A percentile compares a stretch with the other conserved stretches of the same genome.
These are phyloP conservation scores for Nemania sp. DNA, from an alignment of 2,329 filamentous ascomycete species.

Conservation along the genomic window DNA sequence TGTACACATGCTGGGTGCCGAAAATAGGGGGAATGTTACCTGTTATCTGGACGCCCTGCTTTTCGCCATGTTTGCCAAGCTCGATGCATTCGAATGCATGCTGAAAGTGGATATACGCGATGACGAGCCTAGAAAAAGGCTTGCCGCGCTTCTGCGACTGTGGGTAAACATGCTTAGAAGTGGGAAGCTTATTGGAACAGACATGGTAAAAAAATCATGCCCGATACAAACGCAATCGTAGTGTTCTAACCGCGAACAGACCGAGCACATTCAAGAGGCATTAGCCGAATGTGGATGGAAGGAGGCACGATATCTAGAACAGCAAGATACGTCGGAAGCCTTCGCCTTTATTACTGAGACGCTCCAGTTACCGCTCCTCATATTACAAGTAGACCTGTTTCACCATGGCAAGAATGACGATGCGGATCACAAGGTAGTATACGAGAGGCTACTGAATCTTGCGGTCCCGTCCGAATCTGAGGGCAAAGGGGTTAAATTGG, in stretches of 20 bases:
- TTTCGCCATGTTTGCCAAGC: constrained; percentile 92
- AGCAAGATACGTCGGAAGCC: constrained; percentile 95
- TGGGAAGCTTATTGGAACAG: constrained; percentile 81
- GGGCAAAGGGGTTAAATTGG: constrained; percentile 73
- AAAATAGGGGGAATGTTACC: constrained; percentile 85
- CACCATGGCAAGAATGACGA: constrained; percentile 84
- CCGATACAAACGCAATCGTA: neutral
- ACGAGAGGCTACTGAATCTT: constrained; percentile 87
- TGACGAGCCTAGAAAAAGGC: constrained; percentile 69
- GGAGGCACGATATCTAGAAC: constrained; percentile 74
- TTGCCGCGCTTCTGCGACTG: constrained; percentile 78
- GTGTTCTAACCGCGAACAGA: constrained; percentile 54
- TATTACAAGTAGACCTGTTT: constrained; percentile 91
- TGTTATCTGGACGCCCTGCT: constrained; percentile 91
- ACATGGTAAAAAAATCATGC: constrained; percentile 64
- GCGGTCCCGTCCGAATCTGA: constrained; percentile 80
- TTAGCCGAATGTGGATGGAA: constrained; percentile 86
- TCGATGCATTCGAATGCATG: constrained; percentile 92
- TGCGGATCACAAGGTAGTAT: constrained; percentile 93
- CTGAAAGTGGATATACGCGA: constrained; percentile 73
- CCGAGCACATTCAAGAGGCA: constrained; percentile 78
- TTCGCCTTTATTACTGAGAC: constrained; percentile 94
- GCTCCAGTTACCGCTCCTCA: constrained; percentile 82
- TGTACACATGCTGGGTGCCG: constrained; percentile 77
- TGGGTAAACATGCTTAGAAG: constrained; percentile 93